These are phyloP conservation scores for Xylaria palmicola DNA, from an alignment of 495 filamentous ascomycete species.

Conservation along the genomic window DNA sequence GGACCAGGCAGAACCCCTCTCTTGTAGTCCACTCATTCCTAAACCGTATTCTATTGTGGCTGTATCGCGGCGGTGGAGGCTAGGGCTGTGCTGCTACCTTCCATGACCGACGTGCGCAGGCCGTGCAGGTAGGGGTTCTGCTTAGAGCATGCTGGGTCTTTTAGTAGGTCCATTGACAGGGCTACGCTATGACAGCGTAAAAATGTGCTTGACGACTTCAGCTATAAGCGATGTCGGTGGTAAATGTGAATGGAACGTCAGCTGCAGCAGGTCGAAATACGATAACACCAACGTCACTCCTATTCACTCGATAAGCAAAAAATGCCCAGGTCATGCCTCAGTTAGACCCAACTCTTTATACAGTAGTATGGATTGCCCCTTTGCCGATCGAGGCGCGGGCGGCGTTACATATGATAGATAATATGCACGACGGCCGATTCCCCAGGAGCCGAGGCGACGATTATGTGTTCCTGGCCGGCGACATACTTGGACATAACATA, in stretches of 20 bases:
- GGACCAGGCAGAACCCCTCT: no score
- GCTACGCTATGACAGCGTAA: no score
- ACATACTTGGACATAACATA: conserved; percentile 42
- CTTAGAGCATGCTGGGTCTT: no score
- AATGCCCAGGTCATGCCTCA: not conserved
- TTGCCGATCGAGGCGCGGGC: conserved; percentile 26
- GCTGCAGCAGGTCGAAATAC: not conserved
- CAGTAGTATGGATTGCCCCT: conserved; percentile 29
- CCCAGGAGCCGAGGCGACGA: conserved; percentile 31
- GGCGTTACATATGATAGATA: conserved; percentile 25
- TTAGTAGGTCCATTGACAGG: no score
- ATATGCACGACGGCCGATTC: conserved; percentile 15
- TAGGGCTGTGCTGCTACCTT: no score
- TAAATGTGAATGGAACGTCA: not conserved
- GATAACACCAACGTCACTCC: not conserved
- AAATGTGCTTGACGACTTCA: no score
- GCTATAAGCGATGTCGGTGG: no score
- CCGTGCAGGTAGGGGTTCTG: no score
- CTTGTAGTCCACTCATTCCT: no score
- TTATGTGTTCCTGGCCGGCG: conserved; percentile 34
- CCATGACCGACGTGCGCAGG: no score
- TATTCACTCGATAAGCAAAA: not conserved
- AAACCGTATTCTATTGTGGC: no score
- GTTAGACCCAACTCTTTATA: conserved; percentile 21
- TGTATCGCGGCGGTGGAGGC: no score